A percentile compares a stretch with the other conserved stretches of the same genome.
Conservation (phyloP, 2,329 filamentous ascomycete genomes). For the Pseudopithomyces maydicus region DNA sequence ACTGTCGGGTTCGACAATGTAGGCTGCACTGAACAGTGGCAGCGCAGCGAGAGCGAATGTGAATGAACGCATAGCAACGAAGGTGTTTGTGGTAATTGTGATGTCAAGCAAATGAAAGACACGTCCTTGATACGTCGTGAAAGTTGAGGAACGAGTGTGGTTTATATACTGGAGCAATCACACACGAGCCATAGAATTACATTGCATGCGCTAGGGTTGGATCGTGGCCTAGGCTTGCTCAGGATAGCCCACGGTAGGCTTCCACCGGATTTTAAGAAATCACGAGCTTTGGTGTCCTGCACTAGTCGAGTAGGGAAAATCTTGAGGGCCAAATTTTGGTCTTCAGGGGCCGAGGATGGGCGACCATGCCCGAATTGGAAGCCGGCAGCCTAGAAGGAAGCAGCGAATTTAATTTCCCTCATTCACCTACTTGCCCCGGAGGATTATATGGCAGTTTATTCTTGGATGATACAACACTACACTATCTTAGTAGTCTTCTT, state of each 20-base stretch:
- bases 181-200: neutral
- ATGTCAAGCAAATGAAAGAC: neutral
- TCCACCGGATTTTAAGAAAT: too few species aligned
- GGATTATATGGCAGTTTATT: too few species aligned
- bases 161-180: neutral
- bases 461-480: neutral
- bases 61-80: neutral
- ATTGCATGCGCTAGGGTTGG: neutral
- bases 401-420: neutral
- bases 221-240: too few species aligned
- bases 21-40: neutral
- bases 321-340: neutral
- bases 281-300: too few species aligned
- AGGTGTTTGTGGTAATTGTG: neutral
- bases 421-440: neutral
- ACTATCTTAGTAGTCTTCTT: neutral
- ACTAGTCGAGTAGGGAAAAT: neutral
- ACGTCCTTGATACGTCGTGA: too few species aligned
- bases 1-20: constrained; percentile 2
- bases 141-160: neutral
- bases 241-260: neutral
- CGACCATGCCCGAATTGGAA: neutral
- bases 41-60: neutral
- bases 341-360: neutral
- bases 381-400: constrained; percentile 3